These are phyloP conservation scores for Fusarium sp. DNA, from an alignment of 2,329 filamentous ascomycete species.

Conservation along the genomic window DNA sequence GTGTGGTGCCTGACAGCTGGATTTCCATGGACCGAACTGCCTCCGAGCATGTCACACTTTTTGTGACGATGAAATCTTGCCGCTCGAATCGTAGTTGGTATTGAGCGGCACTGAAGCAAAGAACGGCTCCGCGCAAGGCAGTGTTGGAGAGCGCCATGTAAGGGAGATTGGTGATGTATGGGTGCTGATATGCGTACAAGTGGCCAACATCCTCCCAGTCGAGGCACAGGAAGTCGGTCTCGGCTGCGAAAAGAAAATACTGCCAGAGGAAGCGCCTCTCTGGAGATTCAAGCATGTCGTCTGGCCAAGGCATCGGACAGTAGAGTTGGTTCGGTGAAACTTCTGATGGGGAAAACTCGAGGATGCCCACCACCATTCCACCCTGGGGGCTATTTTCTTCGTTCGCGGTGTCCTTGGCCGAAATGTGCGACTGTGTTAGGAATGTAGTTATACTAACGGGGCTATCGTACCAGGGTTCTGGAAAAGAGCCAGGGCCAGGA, in stretches of 20 bases:
- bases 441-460: not conserved
- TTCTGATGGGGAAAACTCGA: not conserved
- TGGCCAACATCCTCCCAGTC: not conserved
- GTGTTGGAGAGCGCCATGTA: not conserved
- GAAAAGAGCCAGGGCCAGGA: not conserved
- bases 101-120: not conserved
- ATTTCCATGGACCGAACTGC: not conserved
- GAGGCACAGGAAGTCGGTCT: not conserved
- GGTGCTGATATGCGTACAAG: not conserved
- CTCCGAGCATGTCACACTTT: not conserved
- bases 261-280: not conserved
- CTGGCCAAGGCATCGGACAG: not conserved
- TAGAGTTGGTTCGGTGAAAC: not conserved
- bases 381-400: not conserved
- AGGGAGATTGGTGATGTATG: not conserved
- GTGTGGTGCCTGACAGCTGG: not conserved
- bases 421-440: not conserved
- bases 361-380: not conserved
- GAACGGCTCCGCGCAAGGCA: not conserved
- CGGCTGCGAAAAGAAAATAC: not conserved
- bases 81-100: not conserved
- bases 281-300: not conserved
- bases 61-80: not conserved
- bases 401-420: not conserved
- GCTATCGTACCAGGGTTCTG: not conserved